Evolutionary conservation across 208 protist genomes (phyloP).

Genomic region (Trypanosoma rangeli): DNA sequence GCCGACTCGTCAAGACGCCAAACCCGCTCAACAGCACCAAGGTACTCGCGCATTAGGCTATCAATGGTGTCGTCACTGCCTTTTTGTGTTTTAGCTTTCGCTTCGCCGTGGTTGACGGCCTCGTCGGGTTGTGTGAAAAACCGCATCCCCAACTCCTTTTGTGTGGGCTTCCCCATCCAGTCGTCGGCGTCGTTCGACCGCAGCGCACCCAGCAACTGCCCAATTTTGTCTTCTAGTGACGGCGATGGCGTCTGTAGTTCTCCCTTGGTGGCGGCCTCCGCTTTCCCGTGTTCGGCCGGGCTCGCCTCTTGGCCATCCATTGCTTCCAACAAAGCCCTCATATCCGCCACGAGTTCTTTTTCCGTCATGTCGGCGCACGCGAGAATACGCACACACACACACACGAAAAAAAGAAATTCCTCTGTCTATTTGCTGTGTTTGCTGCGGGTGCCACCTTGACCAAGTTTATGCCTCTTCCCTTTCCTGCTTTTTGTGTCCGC

Average conservation of each 20-base stretch:
- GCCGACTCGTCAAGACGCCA: background rate
- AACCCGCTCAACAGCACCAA: conserved; percentile 11
- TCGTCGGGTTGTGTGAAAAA: conserved; percentile 1
- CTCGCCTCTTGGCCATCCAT: background rate
- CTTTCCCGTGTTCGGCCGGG: background rate
- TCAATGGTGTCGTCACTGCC: conserved; percentile 3
- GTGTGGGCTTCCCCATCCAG: conserved; percentile 25
- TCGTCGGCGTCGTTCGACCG: conserved; percentile 19
- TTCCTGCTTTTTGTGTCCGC: too few relatives aligned
- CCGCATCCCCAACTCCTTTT: conserved; percentile 14
- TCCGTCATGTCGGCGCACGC: background rate
- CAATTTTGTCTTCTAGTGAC: conserved; percentile 28
- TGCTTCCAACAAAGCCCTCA: conserved; percentile 16
- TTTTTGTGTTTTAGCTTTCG: background rate
- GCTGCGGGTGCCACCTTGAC: too few relatives aligned
- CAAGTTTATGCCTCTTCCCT: background rate
- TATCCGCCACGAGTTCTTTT: conserved; percentile 13
- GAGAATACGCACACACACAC: background rate
- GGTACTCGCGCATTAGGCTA: conserved; percentile 23
- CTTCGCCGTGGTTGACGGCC: background rate
- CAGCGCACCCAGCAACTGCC: conserved; percentile 19
- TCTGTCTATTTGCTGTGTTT: background rate
- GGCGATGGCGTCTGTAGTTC: background rate
- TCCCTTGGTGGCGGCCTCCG: background rate
- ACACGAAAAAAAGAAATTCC: background rate